Evolutionary conservation across 2,329 filamentous ascomycete species (phyloP).

Genomic region (Raffaelea ambrosiae): DNA sequence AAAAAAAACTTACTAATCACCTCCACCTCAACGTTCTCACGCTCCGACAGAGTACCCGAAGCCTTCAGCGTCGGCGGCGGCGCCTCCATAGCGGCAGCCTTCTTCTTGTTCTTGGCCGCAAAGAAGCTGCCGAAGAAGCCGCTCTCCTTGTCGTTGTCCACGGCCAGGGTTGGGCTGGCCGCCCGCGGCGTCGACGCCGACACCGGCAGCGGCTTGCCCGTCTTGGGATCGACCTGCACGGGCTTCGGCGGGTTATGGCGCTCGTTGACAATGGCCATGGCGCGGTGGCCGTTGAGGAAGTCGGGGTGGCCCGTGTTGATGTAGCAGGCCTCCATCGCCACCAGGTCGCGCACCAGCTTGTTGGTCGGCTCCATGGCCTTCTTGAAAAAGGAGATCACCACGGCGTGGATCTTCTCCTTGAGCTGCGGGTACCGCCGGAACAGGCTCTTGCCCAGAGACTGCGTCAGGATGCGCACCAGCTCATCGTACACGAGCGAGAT

Average conservation of each 20-base stretch:
- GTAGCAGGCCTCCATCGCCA: conserved; percentile 93
- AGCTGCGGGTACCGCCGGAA: conserved; percentile 89
- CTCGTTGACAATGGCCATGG: conserved; percentile 97
- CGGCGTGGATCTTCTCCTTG: conserved; percentile 93
- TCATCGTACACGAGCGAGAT: conserved; percentile 96
- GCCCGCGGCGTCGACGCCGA: conserved; percentile 60
- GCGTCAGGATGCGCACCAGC: conserved; percentile 85
- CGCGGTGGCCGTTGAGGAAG: conserved; percentile 91
- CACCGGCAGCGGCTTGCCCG: conserved; percentile 77
- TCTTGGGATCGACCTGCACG: conserved; percentile 95
- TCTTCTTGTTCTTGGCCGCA: conserved; percentile 99
- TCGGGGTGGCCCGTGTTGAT: conserved; percentile 98
- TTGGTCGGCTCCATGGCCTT: conserved; percentile 97
- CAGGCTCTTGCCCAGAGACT: conserved; percentile 78
- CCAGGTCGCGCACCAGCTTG: conserved; percentile 88
- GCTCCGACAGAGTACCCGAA: conserved; percentile 85
- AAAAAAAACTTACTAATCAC: conserved; percentile 66
- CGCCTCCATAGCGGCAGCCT: conserved; percentile 98
- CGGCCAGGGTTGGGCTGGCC: conserved; percentile 61
- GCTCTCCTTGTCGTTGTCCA: conserved; percentile 45
- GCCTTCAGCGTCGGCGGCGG: conserved; percentile 90
- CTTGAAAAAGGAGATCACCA: conserved; percentile 94
- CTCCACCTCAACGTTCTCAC: conserved; percentile 92
- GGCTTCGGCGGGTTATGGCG: conserved; percentile 74
- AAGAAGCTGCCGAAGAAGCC: conserved; percentile 99